Evolutionary conservation across 371 early-diverging fungal genomes (phyloP).

Genomic region (Mortierella sp.): DNA sequence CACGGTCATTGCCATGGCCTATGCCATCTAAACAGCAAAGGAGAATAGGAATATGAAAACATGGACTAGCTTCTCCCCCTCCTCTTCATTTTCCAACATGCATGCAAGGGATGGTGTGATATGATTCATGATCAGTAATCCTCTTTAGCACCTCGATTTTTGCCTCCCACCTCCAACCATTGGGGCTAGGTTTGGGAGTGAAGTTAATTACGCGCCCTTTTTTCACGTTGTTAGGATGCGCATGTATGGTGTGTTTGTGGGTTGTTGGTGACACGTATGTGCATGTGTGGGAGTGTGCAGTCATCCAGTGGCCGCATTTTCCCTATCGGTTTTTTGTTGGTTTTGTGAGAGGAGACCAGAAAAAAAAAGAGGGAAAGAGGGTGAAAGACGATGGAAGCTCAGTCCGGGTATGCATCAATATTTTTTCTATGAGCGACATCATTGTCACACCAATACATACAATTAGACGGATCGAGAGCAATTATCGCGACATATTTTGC

Average conservation of each 20-base stretch:
- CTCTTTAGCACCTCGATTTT: not conserved
- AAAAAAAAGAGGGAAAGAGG: not conserved
- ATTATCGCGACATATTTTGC: constrained; percentile 10
- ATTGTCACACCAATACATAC: not conserved
- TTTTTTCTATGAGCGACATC: not conserved
- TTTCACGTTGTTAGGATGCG: not conserved
- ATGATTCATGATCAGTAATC: not conserved
- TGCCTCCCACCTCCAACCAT: not conserved
- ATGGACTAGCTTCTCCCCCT: not conserved
- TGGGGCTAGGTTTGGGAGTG: not conserved
- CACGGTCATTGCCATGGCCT: not conserved
- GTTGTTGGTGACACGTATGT: not conserved
- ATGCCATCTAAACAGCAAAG: not conserved
- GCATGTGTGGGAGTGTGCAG: not conserved
- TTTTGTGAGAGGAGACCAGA: not conserved
- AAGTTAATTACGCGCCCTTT: not conserved
- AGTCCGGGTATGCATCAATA: not conserved
- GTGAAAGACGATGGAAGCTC: not conserved
- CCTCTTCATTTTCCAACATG: not conserved
- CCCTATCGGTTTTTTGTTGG: not conserved
- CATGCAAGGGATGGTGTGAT: not conserved
- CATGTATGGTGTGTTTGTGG: not conserved
- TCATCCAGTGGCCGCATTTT: no score
- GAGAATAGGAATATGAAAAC: not conserved
- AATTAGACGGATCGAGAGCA: constrained; percentile 13